Conservation (phyloP, 1,284 basidiomycete species). For the Tilletia caries region DNA sequence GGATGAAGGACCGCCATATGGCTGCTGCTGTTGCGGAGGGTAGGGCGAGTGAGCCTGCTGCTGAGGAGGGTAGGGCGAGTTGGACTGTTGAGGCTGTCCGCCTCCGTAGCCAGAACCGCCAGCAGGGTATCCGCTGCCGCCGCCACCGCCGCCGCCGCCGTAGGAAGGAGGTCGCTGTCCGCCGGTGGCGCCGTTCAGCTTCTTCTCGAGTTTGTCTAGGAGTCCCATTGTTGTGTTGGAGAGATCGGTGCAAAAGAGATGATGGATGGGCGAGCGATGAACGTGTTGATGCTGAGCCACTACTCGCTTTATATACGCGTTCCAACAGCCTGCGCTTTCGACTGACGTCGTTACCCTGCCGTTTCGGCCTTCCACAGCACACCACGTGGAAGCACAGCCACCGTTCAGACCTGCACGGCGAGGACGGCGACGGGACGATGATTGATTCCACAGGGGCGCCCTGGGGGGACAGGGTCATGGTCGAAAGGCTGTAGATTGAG, state of each 20-base stretch:
- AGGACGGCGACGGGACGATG: no score
- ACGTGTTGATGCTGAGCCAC: background rate
- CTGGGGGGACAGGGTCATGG: no score
- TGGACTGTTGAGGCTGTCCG: constrained; percentile 1
- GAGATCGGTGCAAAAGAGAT: background rate
- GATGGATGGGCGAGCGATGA: no score
- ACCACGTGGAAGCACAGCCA: no score
- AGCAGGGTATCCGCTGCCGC: constrained; percentile 4
- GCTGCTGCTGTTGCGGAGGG: constrained; percentile 15
- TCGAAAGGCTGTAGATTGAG: no score
- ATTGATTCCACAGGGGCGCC: no score
- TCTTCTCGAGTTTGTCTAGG: constrained; percentile 41
- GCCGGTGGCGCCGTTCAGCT: constrained; percentile 26
- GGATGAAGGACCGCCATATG: no score
- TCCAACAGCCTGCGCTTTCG: no score
- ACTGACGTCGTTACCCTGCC: no score
- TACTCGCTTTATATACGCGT: no score
- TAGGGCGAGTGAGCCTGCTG: constrained; percentile 10
- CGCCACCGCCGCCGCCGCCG: constrained; percentile 18
- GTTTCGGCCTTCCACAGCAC: background rate
- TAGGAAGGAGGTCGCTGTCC: constrained; percentile 16
- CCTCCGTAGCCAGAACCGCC: constrained; percentile 12
- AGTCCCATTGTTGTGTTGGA: constrained; percentile 29
- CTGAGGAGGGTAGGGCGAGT: constrained; percentile 9
- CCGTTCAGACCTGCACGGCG: no score